Evolutionary conservation across 306 rosid species (phyloP), one percentile per base, ranked within the genome.

Genomic region (Casuarina equisetifolia): DNA sequence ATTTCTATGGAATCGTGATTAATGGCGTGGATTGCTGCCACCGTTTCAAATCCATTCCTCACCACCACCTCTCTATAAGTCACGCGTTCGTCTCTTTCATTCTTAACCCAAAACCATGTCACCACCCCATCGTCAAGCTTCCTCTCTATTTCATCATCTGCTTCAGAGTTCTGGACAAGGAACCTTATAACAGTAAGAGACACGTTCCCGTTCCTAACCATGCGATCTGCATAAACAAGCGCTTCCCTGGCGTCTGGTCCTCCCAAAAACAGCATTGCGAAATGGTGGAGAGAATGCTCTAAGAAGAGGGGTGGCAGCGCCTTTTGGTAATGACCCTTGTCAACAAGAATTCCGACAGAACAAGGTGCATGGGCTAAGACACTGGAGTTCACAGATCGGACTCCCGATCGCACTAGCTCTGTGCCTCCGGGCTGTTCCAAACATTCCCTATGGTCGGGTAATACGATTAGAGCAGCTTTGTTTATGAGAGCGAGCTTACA

Each of bases 71-170:
- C 97, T 66, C 80, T 89, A 3, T 91, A 94, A 49, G 43, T 32
- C 76, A 94, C 90, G 64, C 86, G 81, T 2, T 75, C 57, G 67
- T 91, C 89, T 9, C 13, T 11, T 82, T 94, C 97, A 58, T 94
- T 91, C 83, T 91, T 94, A 2, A 94, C 92, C 92, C 96, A 94
- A 71, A 94, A 91, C 97, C 90, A 91, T 0, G 97, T 94, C 64
- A 90, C 91, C 20, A 81, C 59, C 5, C 96, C 98, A 75, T 94
- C 98, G 54, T 94, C 98, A 16, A 94, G 79, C 80, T 94, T 94
- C 86, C 86, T 94, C 93, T 94, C 98, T 20, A 79, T 62, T 72
- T 89, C 96, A 54, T 66, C 16, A 42, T 89, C 93, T 6, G 93
- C 96, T 40, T 76, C 70, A 2, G 42, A 70, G 42, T 83, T 88